Conservation (phyloP, 305 asterid genomes). For the Solanum hybrid region DNA sequence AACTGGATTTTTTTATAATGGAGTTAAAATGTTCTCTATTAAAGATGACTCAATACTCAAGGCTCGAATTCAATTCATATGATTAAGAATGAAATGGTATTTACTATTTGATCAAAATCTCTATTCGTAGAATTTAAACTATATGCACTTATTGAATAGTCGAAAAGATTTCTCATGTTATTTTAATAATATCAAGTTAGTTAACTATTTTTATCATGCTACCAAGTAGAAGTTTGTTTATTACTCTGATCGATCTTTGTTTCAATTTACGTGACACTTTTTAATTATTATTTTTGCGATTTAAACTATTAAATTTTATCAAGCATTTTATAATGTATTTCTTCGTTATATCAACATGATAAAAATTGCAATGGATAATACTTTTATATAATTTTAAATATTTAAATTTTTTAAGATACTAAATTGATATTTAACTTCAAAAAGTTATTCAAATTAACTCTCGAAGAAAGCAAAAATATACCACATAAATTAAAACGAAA, state of each 20-base stretch:
- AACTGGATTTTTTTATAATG: not conserved
- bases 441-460: not conserved
- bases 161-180: not conserved
- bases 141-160: not conserved
- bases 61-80: not conserved
- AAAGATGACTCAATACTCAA: not conserved
- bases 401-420: too few species aligned
- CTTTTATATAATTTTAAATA: not conserved
- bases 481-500: not conserved
- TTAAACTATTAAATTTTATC: not conserved
- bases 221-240: not conserved
- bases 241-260: too few species aligned
- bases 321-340: not conserved
- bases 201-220: not conserved
- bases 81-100: not conserved
- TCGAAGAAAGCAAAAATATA: fast-evolving
- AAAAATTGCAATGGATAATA: too few species aligned
- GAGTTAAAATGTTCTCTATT: too few species aligned
- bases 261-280: not conserved
- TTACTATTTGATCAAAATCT: not conserved
- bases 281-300: too few species aligned
- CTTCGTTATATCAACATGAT: too few species aligned
- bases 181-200: not conserved
- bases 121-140: not conserved
- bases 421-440: too few species aligned